Base-by-base conservation (phyloP, 2,329 filamentous ascomycete species). In the Gliomastix tumulicola region DNA sequence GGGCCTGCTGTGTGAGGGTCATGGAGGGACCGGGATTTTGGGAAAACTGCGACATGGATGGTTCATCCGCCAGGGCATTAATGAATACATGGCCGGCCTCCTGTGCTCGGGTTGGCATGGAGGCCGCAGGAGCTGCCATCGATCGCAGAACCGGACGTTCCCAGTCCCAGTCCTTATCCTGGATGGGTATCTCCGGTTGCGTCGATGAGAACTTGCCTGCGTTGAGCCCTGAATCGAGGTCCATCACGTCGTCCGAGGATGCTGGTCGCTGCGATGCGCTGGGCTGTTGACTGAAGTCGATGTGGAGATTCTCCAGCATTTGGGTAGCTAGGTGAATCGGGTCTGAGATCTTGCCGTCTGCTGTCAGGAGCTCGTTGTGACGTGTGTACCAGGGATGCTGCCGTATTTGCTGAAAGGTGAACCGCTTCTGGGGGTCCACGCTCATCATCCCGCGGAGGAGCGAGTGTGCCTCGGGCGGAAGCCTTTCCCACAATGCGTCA, bases 321-420 rank as follows among this genome's bases (percentile, higher is more conserved):
- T 87, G 81, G 0, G 92, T 94, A n/a, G 92, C 92, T 32, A 98
- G 71, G 37, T 79, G 77, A 43, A 97, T 68, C 2, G 87, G 86
- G 50, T 97, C 87, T 10, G 75, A 75, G 22, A 89, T 73, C 44
- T 72, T 78, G 47, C 90, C 90, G 42, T 88, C 82, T 1, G 74
- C 53, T 5, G 80, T 79, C 34, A 97, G 71, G 49, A 88, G 82
- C 21, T 71, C 74, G 57, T 97, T 98, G 41, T 71, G 71, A 32
- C 87, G 76, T 4, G 87, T 96, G 56, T 88, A 96, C 92, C 92
- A 98, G 2, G 89, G 90, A 60, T 98, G 92, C 45, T 85, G 80
- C 41, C 88, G 84, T 45, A 98, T 82, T 50, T 88, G 81, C 35
- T 85, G 76, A 46, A 97, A 82, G n/a, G 77, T 82, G 65, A 96